Evolutionary conservation across 345 rosid genomes (phyloP).

Genomic region (Reutealis trisperma): DNA sequence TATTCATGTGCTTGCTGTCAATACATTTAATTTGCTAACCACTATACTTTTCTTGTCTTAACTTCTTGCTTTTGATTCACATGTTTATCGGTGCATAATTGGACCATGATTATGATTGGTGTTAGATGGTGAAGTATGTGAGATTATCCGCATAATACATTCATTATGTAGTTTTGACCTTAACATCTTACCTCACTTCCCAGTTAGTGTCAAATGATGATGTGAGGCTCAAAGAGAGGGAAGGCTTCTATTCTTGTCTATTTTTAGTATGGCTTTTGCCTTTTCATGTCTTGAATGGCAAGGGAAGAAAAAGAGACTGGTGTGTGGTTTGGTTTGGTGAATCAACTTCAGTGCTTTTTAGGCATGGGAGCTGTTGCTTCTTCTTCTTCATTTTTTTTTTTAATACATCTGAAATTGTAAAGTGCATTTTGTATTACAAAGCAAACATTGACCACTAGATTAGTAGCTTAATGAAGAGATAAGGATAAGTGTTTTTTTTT

Average conservation of each 20-base stretch:
- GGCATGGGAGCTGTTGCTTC: slow-evolving; percentile 7
- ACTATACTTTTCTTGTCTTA: slow-evolving; percentile 19
- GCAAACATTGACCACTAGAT: no score
- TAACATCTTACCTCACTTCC: not conserved
- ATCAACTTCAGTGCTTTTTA: slow-evolving; percentile 19
- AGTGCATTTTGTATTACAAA: no score
- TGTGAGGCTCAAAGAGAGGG: not conserved
- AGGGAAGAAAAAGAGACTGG: slow-evolving; percentile 5
- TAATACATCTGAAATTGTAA: no score
- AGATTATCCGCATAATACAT: not conserved
- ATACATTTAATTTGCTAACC: slow-evolving; percentile 36
- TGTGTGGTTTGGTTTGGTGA: slow-evolving; percentile 15
- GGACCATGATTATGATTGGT: not conserved
- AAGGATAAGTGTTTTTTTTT: no score
- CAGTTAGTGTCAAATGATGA: slow-evolving; percentile 5
- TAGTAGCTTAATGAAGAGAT: no score
- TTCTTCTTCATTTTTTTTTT: not conserved
- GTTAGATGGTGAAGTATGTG: slow-evolving; percentile 6
- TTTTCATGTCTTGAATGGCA: slow-evolving; percentile 27
- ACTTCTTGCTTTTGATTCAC: slow-evolving; percentile 14
- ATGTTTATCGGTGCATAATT: slow-evolving; percentile 22
- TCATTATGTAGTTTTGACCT: not conserved
- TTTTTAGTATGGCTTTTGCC: slow-evolving; percentile 6
- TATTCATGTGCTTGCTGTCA: slow-evolving; percentile 51
- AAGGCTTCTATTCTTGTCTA: slow-evolving; percentile 2